These are phyloP conservation scores for Fusarium sp. DNA, from an alignment of 2,329 filamentous ascomycete species.

Conservation along the genomic window DNA sequence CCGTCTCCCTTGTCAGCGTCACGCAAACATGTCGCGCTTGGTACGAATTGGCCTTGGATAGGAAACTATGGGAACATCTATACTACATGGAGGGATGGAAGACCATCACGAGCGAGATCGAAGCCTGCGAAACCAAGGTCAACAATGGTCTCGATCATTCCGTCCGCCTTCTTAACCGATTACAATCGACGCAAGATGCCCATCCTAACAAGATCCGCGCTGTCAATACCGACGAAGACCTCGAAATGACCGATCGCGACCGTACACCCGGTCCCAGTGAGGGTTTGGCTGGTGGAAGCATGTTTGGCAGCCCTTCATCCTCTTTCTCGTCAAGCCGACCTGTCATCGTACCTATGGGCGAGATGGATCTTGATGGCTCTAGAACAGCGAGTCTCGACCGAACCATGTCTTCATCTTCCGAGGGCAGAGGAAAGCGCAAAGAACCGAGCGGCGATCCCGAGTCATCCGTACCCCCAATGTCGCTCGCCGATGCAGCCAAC, in stretches of 20 bases:
- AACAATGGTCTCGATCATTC: slow-evolving; percentile 58
- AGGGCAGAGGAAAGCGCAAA: slow-evolving; percentile 52
- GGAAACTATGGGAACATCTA: slow-evolving; percentile 84
- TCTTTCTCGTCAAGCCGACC: slow-evolving; percentile 48
- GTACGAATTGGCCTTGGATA: slow-evolving; percentile 83
- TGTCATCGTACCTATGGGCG: slow-evolving; percentile 42
- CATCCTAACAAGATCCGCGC: slow-evolving; percentile 67
- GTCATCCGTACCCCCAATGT: slow-evolving; percentile 47
- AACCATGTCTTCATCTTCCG: slow-evolving; percentile 43
- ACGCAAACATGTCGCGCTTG: slow-evolving; percentile 83
- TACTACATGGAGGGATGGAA: slow-evolving; percentile 91
- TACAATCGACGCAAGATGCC: slow-evolving; percentile 58
- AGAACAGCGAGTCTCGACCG: slow-evolving; percentile 49
- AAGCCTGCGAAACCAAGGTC: slow-evolving; percentile 70
- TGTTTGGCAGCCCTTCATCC: slow-evolving; percentile 51
- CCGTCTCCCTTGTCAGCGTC: slow-evolving; percentile 80
- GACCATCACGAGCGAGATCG: slow-evolving; percentile 73
- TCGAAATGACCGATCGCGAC: slow-evolving; percentile 59
- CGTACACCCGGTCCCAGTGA: slow-evolving; percentile 44
- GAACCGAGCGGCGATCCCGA: slow-evolving; percentile 51
- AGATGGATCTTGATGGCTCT: slow-evolving; percentile 47
- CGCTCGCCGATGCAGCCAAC: slow-evolving; percentile 45
- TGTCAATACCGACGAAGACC: slow-evolving; percentile 61
- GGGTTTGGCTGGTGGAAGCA: slow-evolving; percentile 41
- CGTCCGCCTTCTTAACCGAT: slow-evolving; percentile 56